Base-by-base conservation (phyloP, 148 eudicot genomes). In the Rhododendron kiyosumense region DNA sequence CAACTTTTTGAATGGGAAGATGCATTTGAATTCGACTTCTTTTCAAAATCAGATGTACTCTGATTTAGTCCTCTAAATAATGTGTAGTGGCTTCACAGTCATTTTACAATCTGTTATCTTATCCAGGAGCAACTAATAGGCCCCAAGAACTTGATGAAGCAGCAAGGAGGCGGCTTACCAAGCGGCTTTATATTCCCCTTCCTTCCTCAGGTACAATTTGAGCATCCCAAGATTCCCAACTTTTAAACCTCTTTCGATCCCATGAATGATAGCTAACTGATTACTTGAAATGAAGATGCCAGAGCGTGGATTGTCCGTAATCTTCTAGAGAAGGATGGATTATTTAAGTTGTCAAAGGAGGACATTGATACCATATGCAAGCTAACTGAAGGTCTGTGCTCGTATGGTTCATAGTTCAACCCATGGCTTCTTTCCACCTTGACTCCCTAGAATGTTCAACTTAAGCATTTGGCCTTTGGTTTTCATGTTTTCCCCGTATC, bases 121-220 rank as follows among this genome's bases (percentile, higher is more conserved):
- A 32, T 65, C 85, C 94, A 97, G 99, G 99, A 89, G 99, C 99
- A 76, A 97, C 99, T 81, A 97, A 97, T 89, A 93, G 99, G 82
- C 99, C 99, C 83, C 99, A 97, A 85, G 99, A 97, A 91, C 98
- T 97, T 88, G 99, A 97, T 87, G 99, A 97, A 90, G 98, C 99
- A 85, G 99, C 99, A 77, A 92, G 99, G 88, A 94, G 99, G 87
- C 92, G 99, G 54, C 99, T 97, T 82, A 95, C 98, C 17, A 97
- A 97, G 88, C 89, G 99, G 90, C 93, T 97, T 43, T 97, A 97
- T 84, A 95, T 97, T 85, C 98, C 99, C 81, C 95, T 97, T 45
- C 98, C 99, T 84, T 91, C 98, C 61, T 85, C 94, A 93, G 99
- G 98, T 95, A 79, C 87, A 86, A 67, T 61, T 71, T 84, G 48